Conservation (phyloP, 2,329 filamentous ascomycete genomes). For the Colletotrichum phormii region DNA sequence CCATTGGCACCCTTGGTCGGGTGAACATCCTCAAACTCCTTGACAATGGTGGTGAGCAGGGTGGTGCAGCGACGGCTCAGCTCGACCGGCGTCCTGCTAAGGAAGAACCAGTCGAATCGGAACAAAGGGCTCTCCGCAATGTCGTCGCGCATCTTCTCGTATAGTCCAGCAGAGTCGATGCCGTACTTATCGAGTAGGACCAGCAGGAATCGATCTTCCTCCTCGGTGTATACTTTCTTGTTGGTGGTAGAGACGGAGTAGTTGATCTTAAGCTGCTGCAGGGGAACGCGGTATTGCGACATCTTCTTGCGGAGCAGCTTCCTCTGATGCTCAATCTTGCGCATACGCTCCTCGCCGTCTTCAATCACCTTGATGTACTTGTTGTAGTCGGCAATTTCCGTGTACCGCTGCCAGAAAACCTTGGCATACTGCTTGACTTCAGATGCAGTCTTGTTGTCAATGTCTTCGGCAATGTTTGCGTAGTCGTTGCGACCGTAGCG, state of each 20-base stretch:
- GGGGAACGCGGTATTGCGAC: conserved; percentile 93
- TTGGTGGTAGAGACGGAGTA: conserved; percentile 99
- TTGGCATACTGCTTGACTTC: conserved; percentile 94
- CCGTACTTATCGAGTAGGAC: conserved; percentile 94
- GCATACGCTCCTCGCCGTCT: conserved; percentile 89
- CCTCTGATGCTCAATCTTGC: conserved; percentile 90
- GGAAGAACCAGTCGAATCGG: conserved; percentile 99
- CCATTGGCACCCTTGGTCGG: conserved; percentile 66
- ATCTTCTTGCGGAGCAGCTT: conserved; percentile 97
- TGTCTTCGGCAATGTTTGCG: conserved; percentile 85
- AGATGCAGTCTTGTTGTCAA: conserved; percentile 87
- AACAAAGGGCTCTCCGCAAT: conserved; percentile 95
- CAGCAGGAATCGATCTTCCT: conserved; percentile 94
- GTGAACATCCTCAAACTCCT: conserved; percentile 85
- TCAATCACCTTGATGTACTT: conserved; percentile 93
- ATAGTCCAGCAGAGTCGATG: conserved; percentile 89
- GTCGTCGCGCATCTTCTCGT: conserved; percentile 96
- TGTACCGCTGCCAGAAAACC: conserved; percentile 96
- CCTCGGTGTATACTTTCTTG: conserved; percentile 99
- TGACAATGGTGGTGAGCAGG: conserved; percentile 90
- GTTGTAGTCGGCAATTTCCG: conserved; percentile 87
- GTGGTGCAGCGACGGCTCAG: conserved; percentile 94
- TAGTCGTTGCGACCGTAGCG: conserved; percentile 92
- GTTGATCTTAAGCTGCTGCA: conserved; percentile 98
- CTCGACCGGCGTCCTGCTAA: conserved; percentile 92